A percentile compares a stretch with the other conserved stretches of the same genome.
Evolutionary conservation across 768 basidiomycete genomes (phyloP).

Genomic region (Stropharia rugosoannulata): DNA sequence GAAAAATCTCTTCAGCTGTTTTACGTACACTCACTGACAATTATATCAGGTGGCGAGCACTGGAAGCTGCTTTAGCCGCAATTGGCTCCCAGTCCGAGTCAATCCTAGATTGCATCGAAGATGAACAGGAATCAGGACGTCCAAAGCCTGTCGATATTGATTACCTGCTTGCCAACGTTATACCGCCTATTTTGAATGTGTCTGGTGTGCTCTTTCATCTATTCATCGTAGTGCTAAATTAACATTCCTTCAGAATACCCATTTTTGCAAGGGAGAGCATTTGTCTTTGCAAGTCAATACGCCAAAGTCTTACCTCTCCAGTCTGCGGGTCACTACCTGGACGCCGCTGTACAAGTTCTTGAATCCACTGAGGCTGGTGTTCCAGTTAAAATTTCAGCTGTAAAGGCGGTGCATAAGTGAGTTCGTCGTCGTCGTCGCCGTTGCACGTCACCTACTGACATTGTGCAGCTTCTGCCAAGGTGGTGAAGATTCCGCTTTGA

Average conservation of each 20-base stretch:
- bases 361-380: constrained; percentile 69
- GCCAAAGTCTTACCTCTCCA: constrained; percentile 68
- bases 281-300: constrained; percentile 93
- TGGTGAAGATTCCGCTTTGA: constrained; percentile 57
- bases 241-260: constrained; percentile 58
- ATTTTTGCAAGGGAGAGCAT: constrained; percentile 93
- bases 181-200: constrained; percentile 73
- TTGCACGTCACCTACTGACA: constrained; percentile 5
- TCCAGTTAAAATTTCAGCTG: constrained; percentile 93
- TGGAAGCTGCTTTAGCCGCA: constrained; percentile 83
- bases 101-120: constrained; percentile 74
- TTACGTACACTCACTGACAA: not conserved
- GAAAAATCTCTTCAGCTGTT: not conserved
- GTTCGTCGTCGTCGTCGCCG: constrained; percentile 21
- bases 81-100: constrained; percentile 80
- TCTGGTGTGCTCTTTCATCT: constrained; percentile 46
- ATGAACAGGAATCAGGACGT: constrained; percentile 65
- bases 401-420: constrained; percentile 92
- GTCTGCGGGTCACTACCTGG: constrained; percentile 82
- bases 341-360: constrained; percentile 83
- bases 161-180: constrained; percentile 69
- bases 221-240: not conserved
- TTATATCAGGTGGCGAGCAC: constrained; percentile 78
- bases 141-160: constrained; percentile 76
- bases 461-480: constrained; percentile 66